A percentile compares a stretch with the other conserved stretches of the same genome.
Conservation (phyloP, 345 rosid genomes). For the Kandelia obovata region DNA sequence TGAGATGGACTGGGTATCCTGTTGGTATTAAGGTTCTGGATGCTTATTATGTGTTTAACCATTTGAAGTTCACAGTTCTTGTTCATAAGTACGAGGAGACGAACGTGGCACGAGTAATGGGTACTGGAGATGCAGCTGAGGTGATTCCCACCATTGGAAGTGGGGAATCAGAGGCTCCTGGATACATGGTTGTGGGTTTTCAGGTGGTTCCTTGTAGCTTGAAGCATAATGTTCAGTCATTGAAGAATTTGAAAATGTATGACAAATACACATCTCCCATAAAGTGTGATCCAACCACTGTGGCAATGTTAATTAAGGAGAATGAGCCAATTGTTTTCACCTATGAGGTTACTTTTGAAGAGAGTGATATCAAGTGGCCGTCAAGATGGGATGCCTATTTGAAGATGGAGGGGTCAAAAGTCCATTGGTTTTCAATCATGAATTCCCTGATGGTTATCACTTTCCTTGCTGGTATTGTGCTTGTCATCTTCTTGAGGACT, state of each 20-base stretch:
- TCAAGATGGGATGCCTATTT: constrained; percentile 86
- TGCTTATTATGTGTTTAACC: constrained; percentile 71
- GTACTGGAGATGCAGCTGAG: constrained; percentile 60
- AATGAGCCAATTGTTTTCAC: constrained; percentile 69
- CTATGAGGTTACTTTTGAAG: constrained; percentile 67
- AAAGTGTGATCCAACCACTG: constrained; percentile 70
- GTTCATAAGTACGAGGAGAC: constrained; percentile 33
- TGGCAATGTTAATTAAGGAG: constrained; percentile 66
- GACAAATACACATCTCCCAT: constrained; percentile 56
- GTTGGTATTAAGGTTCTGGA: constrained; percentile 73
- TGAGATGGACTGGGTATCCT: constrained; percentile 72
- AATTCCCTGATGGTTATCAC: constrained; percentile 82
- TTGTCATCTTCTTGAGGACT: constrained; percentile 87
- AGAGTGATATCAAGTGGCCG: constrained; percentile 87
- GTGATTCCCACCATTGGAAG: constrained; percentile 30
- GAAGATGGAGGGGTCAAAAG: constrained; percentile 84
- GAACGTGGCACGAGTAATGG: constrained; percentile 79
- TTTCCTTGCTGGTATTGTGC: constrained; percentile 85
- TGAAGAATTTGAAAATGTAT: constrained; percentile 55
- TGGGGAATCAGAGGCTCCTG: constrained; percentile 42
- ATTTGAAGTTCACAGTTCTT: constrained; percentile 79
- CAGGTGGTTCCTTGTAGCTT: constrained; percentile 80
- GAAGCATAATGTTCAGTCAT: constrained; percentile 44
- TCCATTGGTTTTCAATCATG: constrained; percentile 87
- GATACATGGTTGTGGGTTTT: constrained; percentile 87